Base-by-base conservation (phyloP, 169 alveolate species). In the Theileria orientalis region DNA sequence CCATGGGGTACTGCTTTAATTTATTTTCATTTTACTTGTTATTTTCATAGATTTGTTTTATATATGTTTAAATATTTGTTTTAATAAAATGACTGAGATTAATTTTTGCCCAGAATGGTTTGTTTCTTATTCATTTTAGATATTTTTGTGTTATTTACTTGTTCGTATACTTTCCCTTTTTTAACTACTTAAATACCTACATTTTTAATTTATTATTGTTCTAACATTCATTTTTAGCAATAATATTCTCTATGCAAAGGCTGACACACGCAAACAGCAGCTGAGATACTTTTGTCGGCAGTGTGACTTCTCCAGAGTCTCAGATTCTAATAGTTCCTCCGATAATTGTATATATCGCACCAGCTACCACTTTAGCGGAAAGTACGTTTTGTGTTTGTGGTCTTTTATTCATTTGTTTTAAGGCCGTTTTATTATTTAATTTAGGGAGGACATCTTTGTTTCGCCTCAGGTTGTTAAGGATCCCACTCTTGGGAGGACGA, bases 401-500 rank as follows among this genome's bases (percentile, higher is more conserved):
- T n/a, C 5, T 5, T 51, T 51, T 21, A 21, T 6, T 51, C 3
- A 6, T 51, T 51, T 7, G 6, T 9, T 6, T 9, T 23, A 5
- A 51, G 9, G 5, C 9, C 29, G 13, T 51, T 23, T 9, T 27
- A 23, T 6, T 11, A 51, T 23, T 27, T 7, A 21, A 51, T 52
- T n/a, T 74, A 91, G 95, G 57, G 97, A 93, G 59, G 96, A 93
- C 70, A 85, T 93, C 33, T 74, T 87, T 44, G 90, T 94, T 23
- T 87, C 93, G 47, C 92, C 93, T 13, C 94, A 85, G 44, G 75
- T 94, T 33, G 82, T 86, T 51, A 91, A 93, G 69, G 97, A 94
- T 71, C 97, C 97, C 14, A 92, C 97, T 3, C 84, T 94, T 33
- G 97, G 97, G 13, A 89, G 97, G 16, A 93, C 96, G 44, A 83